Conservation (phyloP, 345 rosid genomes). For the Turnera subulata region DNA sequence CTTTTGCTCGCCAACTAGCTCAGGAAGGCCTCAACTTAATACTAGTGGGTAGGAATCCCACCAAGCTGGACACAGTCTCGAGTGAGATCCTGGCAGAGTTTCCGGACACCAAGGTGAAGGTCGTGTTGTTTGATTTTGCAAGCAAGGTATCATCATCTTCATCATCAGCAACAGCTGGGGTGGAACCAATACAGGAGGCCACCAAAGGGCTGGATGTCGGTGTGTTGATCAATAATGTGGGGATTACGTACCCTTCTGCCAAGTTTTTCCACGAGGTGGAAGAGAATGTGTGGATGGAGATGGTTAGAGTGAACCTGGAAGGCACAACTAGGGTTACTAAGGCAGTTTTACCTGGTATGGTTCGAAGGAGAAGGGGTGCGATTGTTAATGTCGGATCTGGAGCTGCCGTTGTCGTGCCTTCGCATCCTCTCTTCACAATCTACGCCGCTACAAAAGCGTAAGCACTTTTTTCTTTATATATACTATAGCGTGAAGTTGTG, state of each 20-base stretch:
- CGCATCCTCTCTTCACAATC: slow-evolving; percentile 83
- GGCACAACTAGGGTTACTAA: slow-evolving; percentile 53
- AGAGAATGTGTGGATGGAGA: slow-evolving; percentile 55
- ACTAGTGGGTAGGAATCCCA: slow-evolving; percentile 56
- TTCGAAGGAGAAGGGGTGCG: slow-evolving; percentile 65
- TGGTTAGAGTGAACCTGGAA: slow-evolving; percentile 63
- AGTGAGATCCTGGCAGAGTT: slow-evolving; percentile 34
- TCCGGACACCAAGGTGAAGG: slow-evolving; percentile 37
- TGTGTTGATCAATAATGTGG: slow-evolving; percentile 72
- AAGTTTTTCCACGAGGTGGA: slow-evolving; percentile 79
- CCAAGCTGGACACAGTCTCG: slow-evolving; percentile 44
- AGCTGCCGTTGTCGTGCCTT: slow-evolving; percentile 76
- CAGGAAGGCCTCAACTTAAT: slow-evolving; percentile 57
- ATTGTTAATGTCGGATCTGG: slow-evolving; percentile 83
- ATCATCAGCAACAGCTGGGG: slow-evolving; percentile 3
- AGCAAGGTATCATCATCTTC: too few relatives aligned
- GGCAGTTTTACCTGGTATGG: slow-evolving; percentile 62
- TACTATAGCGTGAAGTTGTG: too few relatives aligned
- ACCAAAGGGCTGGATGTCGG: slow-evolving; percentile 59
- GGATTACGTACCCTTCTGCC: slow-evolving; percentile 75
- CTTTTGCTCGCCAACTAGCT: slow-evolving; percentile 63
- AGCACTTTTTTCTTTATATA: too few relatives aligned
- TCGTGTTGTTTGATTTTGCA: slow-evolving; percentile 54
- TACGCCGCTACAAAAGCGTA: slow-evolving; percentile 98
- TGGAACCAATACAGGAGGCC: slow-evolving; percentile 39